Percentiles rank a stretch among this genome's conserved stretches.
These are phyloP conservation scores for Penicillium polonicum DNA, from an alignment of 2,329 filamentous ascomycete genomes.

Conservation along the genomic window DNA sequence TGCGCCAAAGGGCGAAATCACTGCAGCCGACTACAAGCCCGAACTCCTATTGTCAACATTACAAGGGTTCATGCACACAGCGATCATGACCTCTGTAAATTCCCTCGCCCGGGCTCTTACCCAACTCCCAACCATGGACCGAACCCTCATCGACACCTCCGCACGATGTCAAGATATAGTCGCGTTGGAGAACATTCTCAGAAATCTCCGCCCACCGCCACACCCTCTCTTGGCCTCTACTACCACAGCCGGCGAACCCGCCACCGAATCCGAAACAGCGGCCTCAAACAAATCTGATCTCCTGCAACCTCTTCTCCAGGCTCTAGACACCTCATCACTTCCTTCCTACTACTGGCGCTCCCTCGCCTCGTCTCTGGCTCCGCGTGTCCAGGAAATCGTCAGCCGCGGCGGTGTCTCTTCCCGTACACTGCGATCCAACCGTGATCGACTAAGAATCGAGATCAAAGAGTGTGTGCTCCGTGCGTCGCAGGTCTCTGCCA, in stretches of 20 bases:
- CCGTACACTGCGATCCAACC: conserved; percentile 74
- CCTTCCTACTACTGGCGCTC: conserved; percentile 93
- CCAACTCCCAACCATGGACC: conserved; percentile 77
- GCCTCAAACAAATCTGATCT: conserved; percentile 50
- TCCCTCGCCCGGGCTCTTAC: conserved; percentile 72
- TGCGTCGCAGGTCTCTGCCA: conserved; percentile 68
- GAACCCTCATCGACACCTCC: conserved; percentile 76
- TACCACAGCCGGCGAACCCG: conserved; percentile 25
- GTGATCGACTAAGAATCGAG: conserved; percentile 70
- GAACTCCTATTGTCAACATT: conserved; percentile 71
- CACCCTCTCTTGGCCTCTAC: conserved; percentile 61
- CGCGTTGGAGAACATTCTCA: conserved; percentile 77
- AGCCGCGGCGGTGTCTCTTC: conserved; percentile 79
- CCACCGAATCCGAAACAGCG: conserved; percentile 24
- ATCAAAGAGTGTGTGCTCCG: conserved; percentile 79
- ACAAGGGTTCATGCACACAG: conserved; percentile 77
- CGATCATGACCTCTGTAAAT: conserved; percentile 75
- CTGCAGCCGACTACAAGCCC: conserved; percentile 57
- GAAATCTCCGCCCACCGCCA: conserved; percentile 62
- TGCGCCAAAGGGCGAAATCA: conserved; percentile 51
- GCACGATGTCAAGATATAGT: conserved; percentile 86
- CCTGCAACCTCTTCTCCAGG: conserved; percentile 68
- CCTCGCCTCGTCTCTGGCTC: conserved; percentile 72
- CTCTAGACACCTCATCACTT: conserved; percentile 84
- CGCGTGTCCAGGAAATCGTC: conserved; percentile 80